These are phyloP conservation scores for Suillus brevipes DNA, from an alignment of 768 basidiomycete genomes.

Conservation along the genomic window DNA sequence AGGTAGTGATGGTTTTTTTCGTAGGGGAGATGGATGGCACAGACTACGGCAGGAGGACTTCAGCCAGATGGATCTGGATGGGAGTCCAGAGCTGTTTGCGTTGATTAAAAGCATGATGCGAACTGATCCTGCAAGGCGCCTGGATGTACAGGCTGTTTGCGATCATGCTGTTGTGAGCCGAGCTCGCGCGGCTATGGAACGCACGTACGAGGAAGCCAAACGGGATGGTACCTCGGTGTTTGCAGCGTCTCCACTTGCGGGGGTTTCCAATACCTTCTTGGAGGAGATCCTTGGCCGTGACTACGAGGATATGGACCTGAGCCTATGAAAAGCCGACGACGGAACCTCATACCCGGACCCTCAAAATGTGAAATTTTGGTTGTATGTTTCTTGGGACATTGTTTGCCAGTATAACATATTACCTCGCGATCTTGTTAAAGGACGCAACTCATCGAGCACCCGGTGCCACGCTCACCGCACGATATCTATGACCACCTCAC, in stretches of 20 bases:
- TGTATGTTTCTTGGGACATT: slow-evolving; percentile 39
- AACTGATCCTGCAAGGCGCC: slow-evolving; percentile 60
- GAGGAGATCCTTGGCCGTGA: slow-evolving; percentile 54
- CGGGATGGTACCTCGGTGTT: slow-evolving; percentile 45
- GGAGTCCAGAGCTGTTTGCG: slow-evolving; percentile 62
- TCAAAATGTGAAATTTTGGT: slow-evolving; percentile 14
- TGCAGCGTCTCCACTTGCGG: slow-evolving; percentile 61
- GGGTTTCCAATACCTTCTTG: slow-evolving; percentile 63
- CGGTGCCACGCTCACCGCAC: slow-evolving; percentile 10
- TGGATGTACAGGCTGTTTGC: slow-evolving; percentile 56
- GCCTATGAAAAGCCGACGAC: slow-evolving; percentile 29
- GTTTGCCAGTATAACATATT: slow-evolving; percentile 36
- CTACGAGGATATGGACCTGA: slow-evolving; percentile 41
- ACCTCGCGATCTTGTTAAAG: slow-evolving; percentile 35
- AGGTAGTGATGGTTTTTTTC: slow-evolving; percentile 19
- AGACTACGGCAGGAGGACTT: slow-evolving; percentile 90
- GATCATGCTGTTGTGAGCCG: slow-evolving; percentile 64
- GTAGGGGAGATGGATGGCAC: slow-evolving; percentile 92
- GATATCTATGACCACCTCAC: slow-evolving; percentile 17
- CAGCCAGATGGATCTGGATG: slow-evolving; percentile 72
- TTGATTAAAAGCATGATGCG: slow-evolving; percentile 81
- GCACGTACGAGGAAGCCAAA: slow-evolving; percentile 36
- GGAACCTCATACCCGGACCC: neutral
- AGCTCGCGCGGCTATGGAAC: slow-evolving; percentile 65
- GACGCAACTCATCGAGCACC: slow-evolving; percentile 2